Base-by-base conservation (phyloP, 2,329 filamentous ascomycete species). In the Phaeosphaeriaceae sp. region DNA sequence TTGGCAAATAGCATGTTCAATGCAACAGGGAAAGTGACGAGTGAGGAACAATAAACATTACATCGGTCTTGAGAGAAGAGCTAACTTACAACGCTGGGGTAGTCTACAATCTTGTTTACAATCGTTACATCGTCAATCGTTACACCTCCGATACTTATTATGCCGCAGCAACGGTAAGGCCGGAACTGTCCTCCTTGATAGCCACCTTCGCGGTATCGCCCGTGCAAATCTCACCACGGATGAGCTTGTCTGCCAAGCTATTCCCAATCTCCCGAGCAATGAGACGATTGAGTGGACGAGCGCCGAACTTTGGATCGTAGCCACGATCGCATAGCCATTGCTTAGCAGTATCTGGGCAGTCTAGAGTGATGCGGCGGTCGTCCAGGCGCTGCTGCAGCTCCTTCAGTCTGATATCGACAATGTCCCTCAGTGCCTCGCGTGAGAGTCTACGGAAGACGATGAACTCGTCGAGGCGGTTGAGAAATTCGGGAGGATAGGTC, bases 381-480 rank as follows among this genome's bases (percentile, higher is more conserved):
- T 95, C 90, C 1, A 98, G 87, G 43, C 93, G 88, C 53, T 82
- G 81, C 78, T 97, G 94, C 8, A 98, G 83, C 80, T 98, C 95
- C 61, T 85, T 86, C 49, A 98, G 84, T 30, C 95, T 88, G 64
- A 98, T 97, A 72, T 98, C 93, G 50, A 97, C 93, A 64, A 98
- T 98, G 72, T 97, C 94, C 28, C 93, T 86, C 56, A 98, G 85
- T 17, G 94, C 94, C 19, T 85, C 82, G 28, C 85, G 85, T 0
- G 92, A 92, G 1, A 98, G 86, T 9, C 94, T 88, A 79, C 94
- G 94, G 84, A 98, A 98, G 73, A 98, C 83, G 76, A 98, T 97
- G 81, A 98, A 97, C 61, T 96, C 94, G 78, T 98, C 94, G 63
- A 98, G 93, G 21, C 95, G 88, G 81, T 99, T 98, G 64, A 98